phyloP scores from a whole-genome alignment of 495 filamentous ascomycete species.

The Evansstolkia leycettana region DNA sequence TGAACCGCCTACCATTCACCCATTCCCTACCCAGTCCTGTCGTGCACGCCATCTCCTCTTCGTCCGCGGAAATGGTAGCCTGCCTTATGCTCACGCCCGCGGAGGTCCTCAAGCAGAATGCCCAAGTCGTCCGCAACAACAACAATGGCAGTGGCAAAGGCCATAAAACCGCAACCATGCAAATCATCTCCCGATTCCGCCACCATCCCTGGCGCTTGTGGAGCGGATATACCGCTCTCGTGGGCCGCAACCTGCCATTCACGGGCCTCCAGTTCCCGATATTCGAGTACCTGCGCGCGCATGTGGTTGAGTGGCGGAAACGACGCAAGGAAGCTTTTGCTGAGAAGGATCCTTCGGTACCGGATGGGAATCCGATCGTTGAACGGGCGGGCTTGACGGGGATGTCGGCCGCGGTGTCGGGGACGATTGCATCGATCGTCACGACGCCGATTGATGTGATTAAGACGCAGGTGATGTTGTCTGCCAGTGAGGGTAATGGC shows the following conservation, averaged over 20 bases:
- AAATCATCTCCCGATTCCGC: conserved; percentile 42
- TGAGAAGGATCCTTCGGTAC: conserved; percentile 3
- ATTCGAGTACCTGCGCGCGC: conserved; percentile 54
- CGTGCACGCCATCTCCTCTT: conserved; percentile 60
- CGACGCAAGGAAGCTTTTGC: conserved; percentile 6
- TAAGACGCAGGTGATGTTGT: conserved; percentile 68
- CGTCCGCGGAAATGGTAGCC: conserved; percentile 63
- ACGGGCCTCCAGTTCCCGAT: conserved; percentile 82
- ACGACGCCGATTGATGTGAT: conserved; percentile 79
- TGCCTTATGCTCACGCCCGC: conserved; percentile 80
- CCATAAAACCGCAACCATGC: conserved; percentile 27
- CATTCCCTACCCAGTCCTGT: conserved; percentile 45
- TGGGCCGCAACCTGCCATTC: conserved; percentile 71
- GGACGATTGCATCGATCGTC: conserved; percentile 53
- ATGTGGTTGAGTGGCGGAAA: conserved; percentile 24
- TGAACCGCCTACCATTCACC: conserved; percentile 17
- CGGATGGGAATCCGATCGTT: conserved; percentile 20
- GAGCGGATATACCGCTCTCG: conserved; percentile 69
- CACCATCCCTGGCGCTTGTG: conserved; percentile 49
- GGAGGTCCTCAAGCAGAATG: conserved; percentile 89
- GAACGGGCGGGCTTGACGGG: conserved; percentile 61
- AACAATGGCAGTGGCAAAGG: neutral
- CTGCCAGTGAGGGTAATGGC: conserved; percentile 21
- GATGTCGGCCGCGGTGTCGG: conserved; percentile 53
- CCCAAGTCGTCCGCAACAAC: conserved; percentile 46